These are phyloP conservation scores for Colletotrichum falcatum DNA, from an alignment of 2,329 filamentous ascomycete genomes.

Conservation along the genomic window DNA sequence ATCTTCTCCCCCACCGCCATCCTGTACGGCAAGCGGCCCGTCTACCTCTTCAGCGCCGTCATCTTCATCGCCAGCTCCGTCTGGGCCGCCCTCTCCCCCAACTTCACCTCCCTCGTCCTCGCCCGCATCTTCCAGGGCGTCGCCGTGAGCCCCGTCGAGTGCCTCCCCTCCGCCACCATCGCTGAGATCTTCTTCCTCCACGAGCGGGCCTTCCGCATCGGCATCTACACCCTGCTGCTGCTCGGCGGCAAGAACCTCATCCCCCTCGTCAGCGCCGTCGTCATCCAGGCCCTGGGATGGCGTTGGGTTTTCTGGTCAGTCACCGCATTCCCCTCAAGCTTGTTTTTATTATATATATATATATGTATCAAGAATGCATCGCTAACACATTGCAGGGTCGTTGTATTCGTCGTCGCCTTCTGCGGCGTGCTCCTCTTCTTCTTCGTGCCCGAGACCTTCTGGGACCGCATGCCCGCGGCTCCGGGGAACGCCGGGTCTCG, in stretches of 20 bases:
- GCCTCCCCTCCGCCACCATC: slow-evolving; percentile 91
- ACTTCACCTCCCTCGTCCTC: slow-evolving; percentile 81
- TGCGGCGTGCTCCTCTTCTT: slow-evolving; percentile 81
- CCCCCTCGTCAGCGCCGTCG: slow-evolving; percentile 85
- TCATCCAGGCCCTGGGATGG: slow-evolving; percentile 85
- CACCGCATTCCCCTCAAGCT: neutral
- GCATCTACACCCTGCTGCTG: slow-evolving; percentile 90
- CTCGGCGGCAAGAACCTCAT: slow-evolving; percentile 93
- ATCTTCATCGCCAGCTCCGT: slow-evolving; percentile 82
- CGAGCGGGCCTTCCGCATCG: slow-evolving; percentile 91
- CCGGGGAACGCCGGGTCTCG: slow-evolving; percentile 51
- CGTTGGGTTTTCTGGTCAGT: slow-evolving; percentile 89
- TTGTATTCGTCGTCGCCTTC: slow-evolving; percentile 82
- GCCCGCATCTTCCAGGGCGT: slow-evolving; percentile 90
- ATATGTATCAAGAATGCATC: too few species aligned
- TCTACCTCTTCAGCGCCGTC: slow-evolving; percentile 83
- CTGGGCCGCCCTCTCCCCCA: slow-evolving; percentile 90
- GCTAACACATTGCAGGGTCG: slow-evolving; percentile 68
- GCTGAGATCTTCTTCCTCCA: slow-evolving; percentile 97
- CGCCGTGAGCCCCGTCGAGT: slow-evolving; percentile 90
- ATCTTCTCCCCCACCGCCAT: slow-evolving; percentile 92
- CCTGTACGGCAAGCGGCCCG: slow-evolving; percentile 87
- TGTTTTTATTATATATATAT: too few species aligned
- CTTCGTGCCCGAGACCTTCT: slow-evolving; percentile 95
- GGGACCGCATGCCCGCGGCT: slow-evolving; percentile 80